Conservation (phyloP, 768 basidiomycete genomes). For the Mycena vitilis region DNA sequence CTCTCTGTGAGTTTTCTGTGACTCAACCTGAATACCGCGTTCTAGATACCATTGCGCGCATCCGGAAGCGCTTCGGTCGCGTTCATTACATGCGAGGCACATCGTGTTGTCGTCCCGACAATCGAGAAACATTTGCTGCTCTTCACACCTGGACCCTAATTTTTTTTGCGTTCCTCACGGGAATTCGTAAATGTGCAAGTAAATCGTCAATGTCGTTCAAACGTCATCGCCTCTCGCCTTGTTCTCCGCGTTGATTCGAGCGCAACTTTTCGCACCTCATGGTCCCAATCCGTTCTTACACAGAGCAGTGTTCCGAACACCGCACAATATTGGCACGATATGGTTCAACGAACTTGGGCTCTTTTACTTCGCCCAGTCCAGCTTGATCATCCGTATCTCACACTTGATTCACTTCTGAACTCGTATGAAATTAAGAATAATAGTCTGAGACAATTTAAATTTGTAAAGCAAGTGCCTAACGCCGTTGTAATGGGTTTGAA, state of each 20-base stretch:
- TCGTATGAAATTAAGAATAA: too few relatives aligned
- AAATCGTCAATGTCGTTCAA: conserved; percentile 27
- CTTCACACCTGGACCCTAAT: not conserved
- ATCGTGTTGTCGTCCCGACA: not conserved
- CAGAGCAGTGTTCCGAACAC: conserved; percentile 65
- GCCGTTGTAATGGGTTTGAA: too few relatives aligned
- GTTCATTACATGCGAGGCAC: not conserved
- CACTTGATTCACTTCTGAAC: too few relatives aligned
- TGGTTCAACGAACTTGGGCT: too few relatives aligned
- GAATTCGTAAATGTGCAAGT: conserved; percentile 24
- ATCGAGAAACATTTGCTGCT: not conserved
- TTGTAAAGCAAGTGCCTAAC: too few relatives aligned
- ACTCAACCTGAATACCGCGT: not conserved
- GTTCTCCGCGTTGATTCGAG: conserved; percentile 63
- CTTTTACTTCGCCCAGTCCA: too few relatives aligned
- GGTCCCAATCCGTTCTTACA: conserved; percentile 74
- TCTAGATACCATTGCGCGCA: conserved; percentile 10
- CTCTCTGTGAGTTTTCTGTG: conserved; percentile 24
- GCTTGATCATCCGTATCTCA: too few relatives aligned
- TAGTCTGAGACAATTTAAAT: too few relatives aligned
- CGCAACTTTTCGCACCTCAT: conserved; percentile 73
- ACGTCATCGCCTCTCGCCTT: conserved; percentile 34
- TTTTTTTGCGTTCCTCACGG: not conserved
- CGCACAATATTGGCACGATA: too few relatives aligned
- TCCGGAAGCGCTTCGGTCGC: conserved; percentile 34